Conservation (phyloP, 805 yeast species). For the Jamesozyma lodderae region DNA sequence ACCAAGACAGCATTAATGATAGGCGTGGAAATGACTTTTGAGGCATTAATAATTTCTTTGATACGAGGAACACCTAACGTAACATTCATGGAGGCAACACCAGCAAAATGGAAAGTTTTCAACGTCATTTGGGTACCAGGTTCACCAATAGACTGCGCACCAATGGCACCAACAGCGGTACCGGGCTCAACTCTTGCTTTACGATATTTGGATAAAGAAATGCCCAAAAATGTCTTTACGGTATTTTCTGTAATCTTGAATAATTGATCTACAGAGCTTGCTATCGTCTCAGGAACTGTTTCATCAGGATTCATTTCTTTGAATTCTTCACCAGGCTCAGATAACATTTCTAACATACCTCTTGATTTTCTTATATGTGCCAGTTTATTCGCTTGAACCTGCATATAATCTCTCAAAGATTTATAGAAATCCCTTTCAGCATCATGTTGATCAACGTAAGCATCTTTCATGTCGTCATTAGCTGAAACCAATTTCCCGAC, state of each 20-base stretch:
- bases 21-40: constrained; percentile 91
- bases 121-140: constrained; percentile 99
- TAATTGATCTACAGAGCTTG: constrained; percentile 50
- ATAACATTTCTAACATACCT: constrained; percentile 40
- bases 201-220: constrained; percentile 73
- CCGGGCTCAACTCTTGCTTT: constrained; percentile 96
- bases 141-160: constrained; percentile 98
- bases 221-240: constrained; percentile 57
- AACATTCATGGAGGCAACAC: constrained; percentile 98
- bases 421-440: constrained; percentile 80
- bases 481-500: constrained; percentile 45
- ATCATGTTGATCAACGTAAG: constrained; percentile 72
- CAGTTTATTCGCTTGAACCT: constrained; percentile 46
- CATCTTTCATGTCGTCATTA: constrained; percentile 42
- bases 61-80: constrained; percentile 99
- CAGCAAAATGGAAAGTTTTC: constrained; percentile 97
- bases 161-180: constrained; percentile 98
- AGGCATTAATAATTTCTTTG: constrained; percentile 95
- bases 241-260: constrained; percentile 54
- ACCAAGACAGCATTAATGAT: constrained; percentile 91
- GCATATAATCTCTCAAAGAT: constrained; percentile 59
- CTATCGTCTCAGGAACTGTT: constrained; percentile 29
- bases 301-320: constrained; percentile 36
- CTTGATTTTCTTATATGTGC: constrained; percentile 47
- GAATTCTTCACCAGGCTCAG: constrained; percentile 37